Evolutionary conservation across 345 rosid species (phyloP).

Genomic region (Schrenkiella parvula): DNA sequence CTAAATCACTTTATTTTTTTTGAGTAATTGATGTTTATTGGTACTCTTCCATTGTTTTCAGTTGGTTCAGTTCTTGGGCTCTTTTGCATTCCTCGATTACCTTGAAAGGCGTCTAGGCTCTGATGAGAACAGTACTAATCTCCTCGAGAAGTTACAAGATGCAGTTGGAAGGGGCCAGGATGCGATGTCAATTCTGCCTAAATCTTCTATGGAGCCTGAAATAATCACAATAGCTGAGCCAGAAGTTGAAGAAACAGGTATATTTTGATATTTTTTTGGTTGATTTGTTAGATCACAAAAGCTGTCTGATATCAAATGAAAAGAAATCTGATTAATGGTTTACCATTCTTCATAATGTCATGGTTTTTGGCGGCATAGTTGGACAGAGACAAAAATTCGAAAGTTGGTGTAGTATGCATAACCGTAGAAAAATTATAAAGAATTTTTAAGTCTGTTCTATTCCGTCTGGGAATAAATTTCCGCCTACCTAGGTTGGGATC

Average conservation of each 20-base stretch:
- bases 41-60: constrained; percentile 35
- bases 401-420: constrained; percentile 8
- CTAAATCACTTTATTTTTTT: background rate
- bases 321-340: background rate
- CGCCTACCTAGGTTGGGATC: background rate
- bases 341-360: background rate
- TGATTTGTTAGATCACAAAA: constrained; percentile 1
- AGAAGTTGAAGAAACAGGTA: constrained; percentile 70
- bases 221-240: constrained; percentile 88
- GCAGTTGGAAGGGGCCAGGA: constrained; percentile 96
- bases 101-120: constrained; percentile 72
- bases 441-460: constrained; percentile 6
- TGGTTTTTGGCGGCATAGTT: constrained; percentile 20
- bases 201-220: constrained; percentile 64
- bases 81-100: constrained; percentile 92
- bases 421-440: background rate
- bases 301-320: constrained; percentile 8
- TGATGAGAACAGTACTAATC: constrained; percentile 69
- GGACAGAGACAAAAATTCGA: background rate
- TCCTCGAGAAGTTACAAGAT: constrained; percentile 93
- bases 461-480: background rate
- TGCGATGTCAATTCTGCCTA: constrained; percentile 74
- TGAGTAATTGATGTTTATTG: background rate
- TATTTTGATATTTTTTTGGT: constrained; percentile 19
- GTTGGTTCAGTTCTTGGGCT: constrained; percentile 75